phyloP scores from a whole-genome alignment of 257 asterid genomes.

The Mentha longifolia region DNA sequence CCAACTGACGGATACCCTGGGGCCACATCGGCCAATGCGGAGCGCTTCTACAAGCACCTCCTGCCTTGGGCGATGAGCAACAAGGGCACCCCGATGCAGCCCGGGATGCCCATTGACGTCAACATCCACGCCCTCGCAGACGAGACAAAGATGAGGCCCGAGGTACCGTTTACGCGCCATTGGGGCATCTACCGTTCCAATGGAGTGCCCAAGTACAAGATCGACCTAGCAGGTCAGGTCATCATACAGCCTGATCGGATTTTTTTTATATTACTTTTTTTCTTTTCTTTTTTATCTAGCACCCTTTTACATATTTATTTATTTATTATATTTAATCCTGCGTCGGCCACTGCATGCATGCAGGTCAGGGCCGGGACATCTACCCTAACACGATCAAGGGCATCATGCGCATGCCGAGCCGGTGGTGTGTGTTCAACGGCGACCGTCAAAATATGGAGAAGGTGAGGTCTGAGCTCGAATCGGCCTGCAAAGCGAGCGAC shows the following conservation, averaged over 20 bases:
- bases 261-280: no score
- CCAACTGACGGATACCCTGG: constrained; percentile 51
- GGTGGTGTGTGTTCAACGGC: constrained; percentile 43
- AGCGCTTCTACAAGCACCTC: constrained; percentile 39
- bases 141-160: constrained; percentile 23
- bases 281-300: no score
- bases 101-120: constrained; percentile 35
- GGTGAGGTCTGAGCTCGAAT: not conserved
- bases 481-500: constrained; percentile 11
- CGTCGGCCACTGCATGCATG: no score
- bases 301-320: no score
- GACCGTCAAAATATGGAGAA: not conserved
- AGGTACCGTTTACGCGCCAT: constrained; percentile 16
- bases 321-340: no score
- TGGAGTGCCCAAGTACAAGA: constrained; percentile 47
- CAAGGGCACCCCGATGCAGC: constrained; percentile 54
- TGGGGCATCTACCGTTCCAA: constrained; percentile 47
- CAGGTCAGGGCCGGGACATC: constrained; percentile 41
- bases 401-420: constrained; percentile 40
- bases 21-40: constrained; percentile 35
- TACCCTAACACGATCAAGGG: constrained; percentile 37
- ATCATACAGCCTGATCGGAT: no score
- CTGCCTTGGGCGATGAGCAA: constrained; percentile 31
- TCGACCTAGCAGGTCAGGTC: constrained; percentile 35
- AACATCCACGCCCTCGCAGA: constrained; percentile 40